Evolutionary conservation across 257 asterid species (phyloP), one percentile per base, ranked within the genome.

Genomic region (Oldenlandia corymbosa): DNA sequence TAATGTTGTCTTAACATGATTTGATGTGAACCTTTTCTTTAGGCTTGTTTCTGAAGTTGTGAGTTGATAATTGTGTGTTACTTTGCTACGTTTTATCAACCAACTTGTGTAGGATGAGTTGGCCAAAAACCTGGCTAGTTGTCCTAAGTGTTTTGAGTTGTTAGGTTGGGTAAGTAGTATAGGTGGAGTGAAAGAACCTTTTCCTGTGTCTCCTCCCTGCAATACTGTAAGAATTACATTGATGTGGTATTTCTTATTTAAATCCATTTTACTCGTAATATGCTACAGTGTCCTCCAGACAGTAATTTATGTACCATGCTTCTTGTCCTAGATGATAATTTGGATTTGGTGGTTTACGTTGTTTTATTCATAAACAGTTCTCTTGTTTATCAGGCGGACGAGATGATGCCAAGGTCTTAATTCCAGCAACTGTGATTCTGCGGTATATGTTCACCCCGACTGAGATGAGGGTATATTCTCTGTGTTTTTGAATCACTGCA

Each of bases 371-470:
- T 34, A 9, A 26, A 39, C 72, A 61, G 62, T 54, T 53, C 50
- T 74, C 68, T 82, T 72, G 46, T 61, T 64, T 73, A 74, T 62
- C 82, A 91, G 98, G 98, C 74, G 98, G 98, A 49, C 91, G 88
- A 54, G 98, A 91, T 77, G 98, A 91, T 67, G 64, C 88, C 31
- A 91, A 85, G 83, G 70, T 91, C 69, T 68, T 79, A 49, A 80
- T 88, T 66, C 95, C 95, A 60, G 89, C 98, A 57, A 81, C 95
- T 62, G 89, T 91, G 60, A 34, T 88, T 64, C 93, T 91, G 58
- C 95, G 95, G 20, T 71, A 85, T 78, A 88, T 91, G 98, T 91
- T 91, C 78, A 76, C 90, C 57, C 93, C 98, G 21, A 85, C 93
- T 63, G 96, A 88, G 74, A 64, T 91, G 77, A 81, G 95, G 96